These are phyloP conservation scores for Zasmidium citrigriseum DNA, from an alignment of 2,329 filamentous ascomycete genomes.

Conservation along the genomic window DNA sequence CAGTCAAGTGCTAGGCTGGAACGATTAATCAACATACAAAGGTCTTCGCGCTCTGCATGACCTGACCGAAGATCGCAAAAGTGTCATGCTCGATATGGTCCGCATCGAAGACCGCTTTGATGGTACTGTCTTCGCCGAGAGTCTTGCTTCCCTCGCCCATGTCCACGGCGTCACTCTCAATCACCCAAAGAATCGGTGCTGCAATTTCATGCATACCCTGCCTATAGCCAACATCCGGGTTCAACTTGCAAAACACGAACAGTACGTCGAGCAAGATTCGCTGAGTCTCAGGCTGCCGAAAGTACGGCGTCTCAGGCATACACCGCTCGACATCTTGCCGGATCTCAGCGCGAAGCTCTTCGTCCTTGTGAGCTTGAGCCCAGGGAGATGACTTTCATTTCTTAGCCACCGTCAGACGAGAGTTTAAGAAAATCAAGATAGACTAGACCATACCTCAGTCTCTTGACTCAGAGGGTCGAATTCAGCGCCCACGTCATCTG, in stretches of 20 bases:
- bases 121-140: conserved; percentile 31
- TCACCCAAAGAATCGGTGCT: conserved; percentile 81
- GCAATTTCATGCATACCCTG: conserved; percentile 98
- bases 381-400: conserved; percentile 73
- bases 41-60: conserved; percentile 78
- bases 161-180: conserved; percentile 79
- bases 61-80: conserved; percentile 77
- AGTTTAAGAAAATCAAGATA: conserved; percentile 11
- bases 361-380: conserved; percentile 82
- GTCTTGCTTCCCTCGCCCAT: conserved; percentile 32
- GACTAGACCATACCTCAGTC: conserved; percentile 54
- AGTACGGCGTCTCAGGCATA: conserved; percentile 87
- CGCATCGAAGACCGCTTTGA: conserved; percentile 60
- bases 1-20: conserved; percentile 41
- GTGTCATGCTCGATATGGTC: conserved; percentile 85
- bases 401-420: conserved; percentile 44
- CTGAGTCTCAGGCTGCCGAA: conserved; percentile 78
- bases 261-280: conserved; percentile 81
- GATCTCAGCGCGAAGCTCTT: conserved; percentile 82
- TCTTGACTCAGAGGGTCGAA: conserved; percentile 87
- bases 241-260: conserved; percentile 92
- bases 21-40: conserved; percentile 53
- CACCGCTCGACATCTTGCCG: conserved; percentile 89
- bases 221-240: conserved; percentile 85
- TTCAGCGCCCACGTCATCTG: conserved; percentile 73